Evolutionary conservation across 257 asterid genomes (phyloP).

Genomic region (Cordia subcordata): DNA sequence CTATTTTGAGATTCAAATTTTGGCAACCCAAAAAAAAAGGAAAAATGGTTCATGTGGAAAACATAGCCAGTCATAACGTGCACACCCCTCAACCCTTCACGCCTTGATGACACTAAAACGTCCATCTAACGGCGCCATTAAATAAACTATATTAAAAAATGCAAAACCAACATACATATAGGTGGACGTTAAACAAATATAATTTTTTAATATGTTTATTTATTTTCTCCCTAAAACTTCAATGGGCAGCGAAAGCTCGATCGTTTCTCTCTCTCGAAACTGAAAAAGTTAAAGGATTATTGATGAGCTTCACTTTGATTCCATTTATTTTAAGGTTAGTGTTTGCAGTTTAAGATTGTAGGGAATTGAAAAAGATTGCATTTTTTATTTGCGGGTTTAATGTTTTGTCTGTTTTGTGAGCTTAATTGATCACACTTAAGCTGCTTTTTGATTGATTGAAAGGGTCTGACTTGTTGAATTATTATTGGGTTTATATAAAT

Average conservation of each 20-base stretch:
- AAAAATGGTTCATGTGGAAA: too few species aligned
- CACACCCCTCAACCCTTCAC: not conserved
- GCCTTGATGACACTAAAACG: constrained; percentile 23
- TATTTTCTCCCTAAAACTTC: constrained; percentile 47
- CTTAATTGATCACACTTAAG: too few species aligned
- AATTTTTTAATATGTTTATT: constrained; percentile 26
- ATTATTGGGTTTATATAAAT: too few species aligned
- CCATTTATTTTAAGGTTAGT: constrained; percentile 29
- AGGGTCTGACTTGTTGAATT: too few species aligned
- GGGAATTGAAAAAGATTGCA: constrained; percentile 19
- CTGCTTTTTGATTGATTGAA: too few species aligned
- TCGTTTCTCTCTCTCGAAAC: constrained; percentile 41
- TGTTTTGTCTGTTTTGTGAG: constrained; percentile 1
- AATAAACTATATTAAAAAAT: constrained; percentile 70
- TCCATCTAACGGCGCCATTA: constrained; percentile 65
- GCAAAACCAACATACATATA: constrained; percentile 34
- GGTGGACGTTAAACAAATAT: constrained; percentile 14
- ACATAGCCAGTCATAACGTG: constrained; percentile 32
- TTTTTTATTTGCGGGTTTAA: constrained; percentile 3
- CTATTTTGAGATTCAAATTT: too few species aligned
- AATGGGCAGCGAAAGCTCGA: constrained; percentile 59
- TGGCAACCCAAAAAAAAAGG: too few species aligned
- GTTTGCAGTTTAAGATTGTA: constrained; percentile 1
- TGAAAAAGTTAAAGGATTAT: constrained; percentile 23
- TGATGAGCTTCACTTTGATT: constrained; percentile 35